Evolutionary conservation across 371 early-diverging fungal genomes (phyloP).

Genomic region (Syncephalastrum contaminatum): DNA sequence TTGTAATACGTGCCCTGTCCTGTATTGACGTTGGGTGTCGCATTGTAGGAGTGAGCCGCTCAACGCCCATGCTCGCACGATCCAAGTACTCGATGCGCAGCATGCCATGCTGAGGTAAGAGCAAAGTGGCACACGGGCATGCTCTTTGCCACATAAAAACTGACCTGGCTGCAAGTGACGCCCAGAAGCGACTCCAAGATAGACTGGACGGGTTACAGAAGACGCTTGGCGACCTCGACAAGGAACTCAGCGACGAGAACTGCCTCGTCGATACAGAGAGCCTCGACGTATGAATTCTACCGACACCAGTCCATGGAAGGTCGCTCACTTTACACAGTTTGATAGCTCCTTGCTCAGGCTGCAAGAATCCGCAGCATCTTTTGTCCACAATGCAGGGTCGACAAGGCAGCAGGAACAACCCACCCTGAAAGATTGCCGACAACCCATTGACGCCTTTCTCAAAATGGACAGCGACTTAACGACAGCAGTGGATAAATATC

Average conservation of each 20-base stretch:
- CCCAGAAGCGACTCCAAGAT: slow-evolving; percentile 5
- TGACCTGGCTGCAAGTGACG: not conserved
- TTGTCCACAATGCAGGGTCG: too few species aligned
- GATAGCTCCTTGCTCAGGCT: too few species aligned
- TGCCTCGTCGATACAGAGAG: slow-evolving; percentile 9
- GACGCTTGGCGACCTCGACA: slow-evolving; percentile 6
- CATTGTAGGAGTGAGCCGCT: slow-evolving; percentile 5
- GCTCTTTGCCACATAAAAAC: not conserved
- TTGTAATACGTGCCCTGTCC: not conserved
- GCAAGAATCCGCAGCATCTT: too few species aligned
- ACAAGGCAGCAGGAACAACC: too few species aligned
- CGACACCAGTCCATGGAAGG: too few species aligned
- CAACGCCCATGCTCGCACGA: slow-evolving; percentile 1
- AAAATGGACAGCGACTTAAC: too few species aligned
- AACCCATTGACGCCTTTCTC: too few species aligned
- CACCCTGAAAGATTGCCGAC: too few species aligned
- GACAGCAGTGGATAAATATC: too few species aligned
- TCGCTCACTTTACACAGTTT: too few species aligned
- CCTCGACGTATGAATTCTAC: not conserved
- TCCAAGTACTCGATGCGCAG: slow-evolving; percentile 7
- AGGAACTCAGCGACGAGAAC: slow-evolving; percentile 10
- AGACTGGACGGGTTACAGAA: slow-evolving; percentile 4
- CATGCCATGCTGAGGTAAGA: slow-evolving; percentile 11
- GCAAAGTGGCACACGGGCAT: too few species aligned
- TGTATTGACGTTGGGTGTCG: not conserved